These are phyloP conservation scores for Fusarium marasasianum DNA, from an alignment of 2,329 filamentous ascomycete genomes.

Conservation along the genomic window DNA sequence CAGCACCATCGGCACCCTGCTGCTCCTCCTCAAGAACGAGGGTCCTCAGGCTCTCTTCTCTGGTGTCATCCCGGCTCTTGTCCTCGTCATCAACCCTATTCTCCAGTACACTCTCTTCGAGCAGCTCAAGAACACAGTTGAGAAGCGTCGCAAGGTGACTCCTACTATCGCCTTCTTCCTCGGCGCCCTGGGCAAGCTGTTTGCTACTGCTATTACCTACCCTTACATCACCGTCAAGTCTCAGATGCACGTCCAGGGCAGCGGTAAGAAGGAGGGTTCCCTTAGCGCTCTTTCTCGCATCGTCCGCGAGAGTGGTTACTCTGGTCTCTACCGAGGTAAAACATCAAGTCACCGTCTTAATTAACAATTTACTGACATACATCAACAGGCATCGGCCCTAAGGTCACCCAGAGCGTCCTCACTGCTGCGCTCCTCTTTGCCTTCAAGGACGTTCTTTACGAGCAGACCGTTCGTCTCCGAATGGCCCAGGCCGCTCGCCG, in stretches of 20 bases:
- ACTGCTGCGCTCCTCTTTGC: constrained; percentile 97
- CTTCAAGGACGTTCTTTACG: constrained; percentile 97
- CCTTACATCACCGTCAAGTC: constrained; percentile 99
- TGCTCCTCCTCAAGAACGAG: constrained; percentile 83
- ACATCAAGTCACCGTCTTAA: constrained; percentile 39
- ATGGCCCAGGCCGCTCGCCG: constrained; percentile 54
- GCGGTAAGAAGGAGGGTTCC: constrained; percentile 83
- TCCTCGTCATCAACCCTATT: constrained; percentile 97
- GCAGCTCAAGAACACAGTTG: constrained; percentile 92
- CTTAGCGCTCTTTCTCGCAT: constrained; percentile 80
- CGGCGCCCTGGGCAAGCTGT: constrained; percentile 91
- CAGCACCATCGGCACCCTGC: constrained; percentile 82
- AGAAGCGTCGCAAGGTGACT: constrained; percentile 78
- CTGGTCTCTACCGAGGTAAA: constrained; percentile 89
- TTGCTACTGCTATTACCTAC: constrained; percentile 94
- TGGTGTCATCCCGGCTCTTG: constrained; percentile 89
- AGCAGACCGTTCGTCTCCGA: constrained; percentile 77
- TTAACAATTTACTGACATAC: constrained; percentile 13
- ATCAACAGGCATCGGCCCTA: constrained; percentile 83
- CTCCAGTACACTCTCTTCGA: constrained; percentile 99
- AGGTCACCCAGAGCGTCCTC: constrained; percentile 95
- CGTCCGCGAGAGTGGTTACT: constrained; percentile 88
- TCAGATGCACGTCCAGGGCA: constrained; percentile 90
- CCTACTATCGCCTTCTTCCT: constrained; percentile 89
- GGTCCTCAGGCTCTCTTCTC: constrained; percentile 87